Evolutionary conservation across 495 filamentous ascomycete genomes (phyloP).

Genomic region (Neurospora intermedia): DNA sequence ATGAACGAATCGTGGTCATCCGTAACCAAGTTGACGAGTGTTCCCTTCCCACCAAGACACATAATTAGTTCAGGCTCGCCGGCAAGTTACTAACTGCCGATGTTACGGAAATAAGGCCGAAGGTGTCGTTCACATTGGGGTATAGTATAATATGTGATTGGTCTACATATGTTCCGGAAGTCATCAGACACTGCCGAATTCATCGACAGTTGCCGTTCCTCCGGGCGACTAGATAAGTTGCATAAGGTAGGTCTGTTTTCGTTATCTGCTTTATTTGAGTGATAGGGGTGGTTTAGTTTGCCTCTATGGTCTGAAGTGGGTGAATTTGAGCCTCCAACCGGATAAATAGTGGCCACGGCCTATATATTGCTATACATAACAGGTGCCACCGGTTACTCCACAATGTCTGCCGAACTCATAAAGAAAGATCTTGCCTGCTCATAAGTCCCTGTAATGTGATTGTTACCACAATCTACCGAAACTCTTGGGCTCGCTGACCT

Average conservation of each 20-base stretch:
- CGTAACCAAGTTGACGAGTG: slow-evolving; percentile 7
- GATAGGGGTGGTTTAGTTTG: not conserved
- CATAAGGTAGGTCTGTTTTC: not conserved
- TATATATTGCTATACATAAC: not conserved
- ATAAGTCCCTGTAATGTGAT: not conserved
- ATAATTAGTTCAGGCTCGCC: slow-evolving; percentile 10
- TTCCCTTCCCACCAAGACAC: not conserved
- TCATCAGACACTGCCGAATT: slow-evolving; percentile 31
- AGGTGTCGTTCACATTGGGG: slow-evolving; percentile 24
- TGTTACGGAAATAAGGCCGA: slow-evolving; percentile 27
- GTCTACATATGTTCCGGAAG: slow-evolving; percentile 15
- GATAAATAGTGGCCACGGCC: slow-evolving; percentile 10
- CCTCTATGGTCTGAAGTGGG: not conserved
- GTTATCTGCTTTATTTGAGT: not conserved
- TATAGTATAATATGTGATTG: slow-evolving; percentile 30
- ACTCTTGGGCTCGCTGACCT: not conserved
- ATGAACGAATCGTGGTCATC: not conserved
- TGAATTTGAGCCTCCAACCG: slow-evolving; percentile 13
- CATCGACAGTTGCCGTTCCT: slow-evolving; percentile 29
- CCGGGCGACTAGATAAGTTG: slow-evolving; percentile 14
- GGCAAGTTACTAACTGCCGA: slow-evolving; percentile 28
- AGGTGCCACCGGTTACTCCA: not conserved
- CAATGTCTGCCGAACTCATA: not conserved
- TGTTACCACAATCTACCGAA: not conserved
- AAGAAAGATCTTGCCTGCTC: slow-evolving; percentile 5